These are phyloP conservation scores for Penicillium sp. DNA, from an alignment of 2,329 filamentous ascomycete species.

Conservation along the genomic window DNA sequence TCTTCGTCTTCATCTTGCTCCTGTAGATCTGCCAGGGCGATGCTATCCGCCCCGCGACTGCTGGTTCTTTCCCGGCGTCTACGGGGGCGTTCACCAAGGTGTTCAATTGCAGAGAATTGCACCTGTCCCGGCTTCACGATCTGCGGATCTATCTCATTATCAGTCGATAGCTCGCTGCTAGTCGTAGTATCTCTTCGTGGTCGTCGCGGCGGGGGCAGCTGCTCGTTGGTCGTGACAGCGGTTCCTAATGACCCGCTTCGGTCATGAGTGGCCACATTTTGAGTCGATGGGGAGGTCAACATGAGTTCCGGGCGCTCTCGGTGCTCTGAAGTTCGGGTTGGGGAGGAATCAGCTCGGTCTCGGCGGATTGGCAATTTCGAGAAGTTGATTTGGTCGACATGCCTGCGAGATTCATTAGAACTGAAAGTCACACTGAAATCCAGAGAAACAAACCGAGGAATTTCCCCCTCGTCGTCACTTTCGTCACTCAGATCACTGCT, in stretches of 20 bases:
- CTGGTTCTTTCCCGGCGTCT: constrained; percentile 24
- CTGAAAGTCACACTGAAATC: too few relatives aligned
- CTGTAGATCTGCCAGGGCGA: constrained; percentile 30
- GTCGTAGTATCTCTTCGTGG: constrained; percentile 58
- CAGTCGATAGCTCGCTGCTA: constrained; percentile 61
- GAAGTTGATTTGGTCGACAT: constrained; percentile 88
- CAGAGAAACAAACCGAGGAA: constrained; percentile 33
- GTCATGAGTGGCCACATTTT: constrained; percentile 43
- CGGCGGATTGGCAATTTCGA: constrained; percentile 87
- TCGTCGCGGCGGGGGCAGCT: constrained; percentile 44
- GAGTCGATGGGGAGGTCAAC: constrained; percentile 52
- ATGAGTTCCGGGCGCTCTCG: constrained; percentile 46
- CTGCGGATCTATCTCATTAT: constrained; percentile 55
- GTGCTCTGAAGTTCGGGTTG: constrained; percentile 55
- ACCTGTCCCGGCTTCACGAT: constrained; percentile 51
- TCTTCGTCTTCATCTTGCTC: constrained; percentile 45
- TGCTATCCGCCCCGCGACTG: constrained; percentile 27
- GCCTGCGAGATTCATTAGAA: too few relatives aligned
- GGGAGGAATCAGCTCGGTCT: constrained; percentile 75
- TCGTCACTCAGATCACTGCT: constrained; percentile 62
- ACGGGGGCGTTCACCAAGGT: constrained; percentile 33
- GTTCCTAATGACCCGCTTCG: constrained; percentile 53
- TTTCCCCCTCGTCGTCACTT: constrained; percentile 57
- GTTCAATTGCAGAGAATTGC: constrained; percentile 39
- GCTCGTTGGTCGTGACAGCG: constrained; percentile 35